These are phyloP conservation scores for Cyclocybe cylindracea DNA, from an alignment of 768 basidiomycete genomes.

Conservation along the genomic window DNA sequence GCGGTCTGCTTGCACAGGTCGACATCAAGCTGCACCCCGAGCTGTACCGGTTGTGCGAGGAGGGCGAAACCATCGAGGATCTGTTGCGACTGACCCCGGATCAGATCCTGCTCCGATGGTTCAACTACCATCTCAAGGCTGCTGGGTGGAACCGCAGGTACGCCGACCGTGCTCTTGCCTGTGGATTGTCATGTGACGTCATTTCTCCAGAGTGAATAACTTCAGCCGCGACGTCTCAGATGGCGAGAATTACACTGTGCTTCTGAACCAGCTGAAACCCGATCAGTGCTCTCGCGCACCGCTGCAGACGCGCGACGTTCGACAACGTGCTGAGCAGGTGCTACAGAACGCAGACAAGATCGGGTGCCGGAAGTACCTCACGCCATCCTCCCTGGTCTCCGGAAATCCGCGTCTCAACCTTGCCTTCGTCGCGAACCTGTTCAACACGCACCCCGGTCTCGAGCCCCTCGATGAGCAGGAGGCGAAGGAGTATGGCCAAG, in stretches of 20 bases:
- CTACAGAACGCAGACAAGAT: conserved; percentile 93
- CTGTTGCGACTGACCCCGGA: conserved; percentile 92
- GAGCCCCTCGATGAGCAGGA: conserved; percentile 94
- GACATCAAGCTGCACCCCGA: conserved; percentile 99
- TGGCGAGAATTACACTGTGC: conserved; percentile 96
- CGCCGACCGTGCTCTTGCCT: not conserved
- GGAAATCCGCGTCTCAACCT: conserved; percentile 98
- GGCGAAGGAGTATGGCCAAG: conserved; percentile 82
- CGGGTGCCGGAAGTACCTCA: conserved; percentile 94
- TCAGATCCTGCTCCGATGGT: conserved; percentile 97
- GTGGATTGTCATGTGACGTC: conserved; percentile 10
- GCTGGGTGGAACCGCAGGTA: conserved; percentile 90
- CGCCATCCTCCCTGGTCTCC: conserved; percentile 84
- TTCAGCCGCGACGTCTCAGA: conserved; percentile 98
- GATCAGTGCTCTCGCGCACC: conserved; percentile 91
- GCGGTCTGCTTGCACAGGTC: conserved; percentile 90
- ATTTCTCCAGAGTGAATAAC: conserved; percentile 79
- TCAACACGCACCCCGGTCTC: conserved; percentile 96
- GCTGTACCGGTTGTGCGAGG: conserved; percentile 92
- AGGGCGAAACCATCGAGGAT: conserved; percentile 96
- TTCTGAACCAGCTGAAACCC: conserved; percentile 94
- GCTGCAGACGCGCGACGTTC: conserved; percentile 81
- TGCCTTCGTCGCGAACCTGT: conserved; percentile 97
- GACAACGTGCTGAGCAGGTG: conserved; percentile 87
- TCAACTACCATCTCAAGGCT: conserved; percentile 97